Base-by-base conservation (phyloP, 192 early-diverging fungal genomes). In the Coemansia sp. region DNA sequence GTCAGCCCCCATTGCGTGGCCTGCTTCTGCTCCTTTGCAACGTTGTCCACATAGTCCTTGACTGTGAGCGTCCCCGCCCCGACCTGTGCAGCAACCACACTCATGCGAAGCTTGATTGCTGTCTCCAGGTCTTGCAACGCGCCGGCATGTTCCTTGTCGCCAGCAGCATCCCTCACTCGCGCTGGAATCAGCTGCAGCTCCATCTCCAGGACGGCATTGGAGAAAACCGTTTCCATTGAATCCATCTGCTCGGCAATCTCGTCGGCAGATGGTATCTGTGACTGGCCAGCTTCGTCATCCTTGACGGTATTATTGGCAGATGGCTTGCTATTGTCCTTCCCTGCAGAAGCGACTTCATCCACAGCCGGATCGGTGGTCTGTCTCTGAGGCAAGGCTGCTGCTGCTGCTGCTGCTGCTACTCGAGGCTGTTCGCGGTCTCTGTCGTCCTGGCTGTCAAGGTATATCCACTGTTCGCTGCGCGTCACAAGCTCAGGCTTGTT, bases 101-200 rank as follows among this genome's bases (percentile, higher is more conserved):
- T 62, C 65, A 72, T 79, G 58, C 75, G 75, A 54, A 79, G 65
- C 59, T 69, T 68, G 37, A 79, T 72, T 22, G 75, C 50, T 6
- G 65, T 50, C 23, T 65, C 75, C 15, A 79, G 59, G 14, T 72
- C 70, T 13, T 52, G 70, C 40, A 79, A 50, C 22, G 59, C 50
- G 7, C 30, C 19, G 9, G 40, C 66, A 1, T 37, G 48, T 2
- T 72, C 65, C n/a, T 29, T 37, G 50, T 67, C 64, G 0, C 44
- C 20, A 0, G 47, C 34, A 6, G 47, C 34, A 6, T 53, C 50
- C 23, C 29, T 31, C 17, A 72, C 52, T 9, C 75, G 65, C 30
- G 47, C 59, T 4, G 75, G 75, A 37, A 79, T 65, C 50, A 65
- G 75, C 27, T 53, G 27, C 45, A 79, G 55, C 63, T 79, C 75